Evolutionary conservation across 106 monocot genomes (phyloP).

Genomic region (Narthecium ossifragum): DNA sequence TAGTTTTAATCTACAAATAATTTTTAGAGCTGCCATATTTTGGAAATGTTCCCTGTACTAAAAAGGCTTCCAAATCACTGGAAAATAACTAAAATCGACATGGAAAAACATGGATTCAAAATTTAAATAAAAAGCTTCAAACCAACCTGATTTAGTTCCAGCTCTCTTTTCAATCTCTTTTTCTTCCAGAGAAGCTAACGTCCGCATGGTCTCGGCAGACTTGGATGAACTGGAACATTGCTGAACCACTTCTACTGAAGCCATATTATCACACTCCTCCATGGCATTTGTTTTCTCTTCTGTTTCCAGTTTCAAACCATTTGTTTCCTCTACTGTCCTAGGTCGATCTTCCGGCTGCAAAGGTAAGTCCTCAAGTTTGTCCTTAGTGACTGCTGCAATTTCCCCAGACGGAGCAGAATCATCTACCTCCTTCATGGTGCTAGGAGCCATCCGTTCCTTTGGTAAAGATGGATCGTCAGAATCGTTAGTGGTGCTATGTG

Average conservation of each 20-base stretch:
- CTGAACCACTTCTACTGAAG: conserved; percentile 6
- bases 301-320: conserved; percentile 8
- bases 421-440: conserved; percentile 12
- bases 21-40: too few relatives aligned
- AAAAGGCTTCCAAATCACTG: too few relatives aligned
- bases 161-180: neutral
- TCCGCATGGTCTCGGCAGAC: conserved; percentile 2
- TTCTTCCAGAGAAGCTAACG: conserved; percentile 17
- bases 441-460: conserved; percentile 2
- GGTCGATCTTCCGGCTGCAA: conserved; percentile 2
- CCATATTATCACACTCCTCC: conserved; percentile 11
- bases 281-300: conserved; percentile 13
- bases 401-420: conserved; percentile 8
- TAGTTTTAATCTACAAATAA: too few relatives aligned
- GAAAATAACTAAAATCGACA: too few relatives aligned
- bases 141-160: neutral
- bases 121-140: too few relatives aligned
- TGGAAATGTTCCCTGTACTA: too few relatives aligned
- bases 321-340: conserved; percentile 5
- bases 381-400: conserved; percentile 1
- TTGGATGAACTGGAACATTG: conserved; percentile 9
- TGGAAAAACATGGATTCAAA: too few relatives aligned
- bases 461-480: conserved; percentile 5
- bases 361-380: conserved; percentile 12
- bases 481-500: neutral